Base-by-base conservation (phyloP, 352 stramenopile species). In the Pythium monospermum region DNA sequence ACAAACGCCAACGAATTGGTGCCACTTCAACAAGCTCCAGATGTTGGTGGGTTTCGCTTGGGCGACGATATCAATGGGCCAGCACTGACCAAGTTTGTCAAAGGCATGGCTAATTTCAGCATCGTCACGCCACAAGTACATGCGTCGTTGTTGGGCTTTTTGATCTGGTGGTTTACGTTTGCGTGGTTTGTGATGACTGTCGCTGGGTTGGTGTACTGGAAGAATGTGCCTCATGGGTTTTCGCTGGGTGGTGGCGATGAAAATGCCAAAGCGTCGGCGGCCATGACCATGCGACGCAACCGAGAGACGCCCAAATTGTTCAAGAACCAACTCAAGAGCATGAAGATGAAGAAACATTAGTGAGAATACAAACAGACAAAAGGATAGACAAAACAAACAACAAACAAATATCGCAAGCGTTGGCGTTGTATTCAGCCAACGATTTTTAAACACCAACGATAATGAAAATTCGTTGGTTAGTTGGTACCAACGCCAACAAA, bases 291-390 rank as follows among this genome's bases (percentile, higher is more conserved):
- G 31, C 64, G 69, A 26, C 59, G 68, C 59, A 88, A 85, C 54
- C 76, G 74, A 23, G 66, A 83, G 60, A 86, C 73, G 10, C 73
- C 76, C 25, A 87, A 87, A 60, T 60, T 59, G 44, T 61, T 85
- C 31, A 87, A 85, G 67, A 87, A 87, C 52, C 73, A 84, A 48
- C 63, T 87, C 39, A 89, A 87, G 61, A 59, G 53, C 36, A 50
- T 88, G 31, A 88, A 84, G 63, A 43, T 85, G 33, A 71, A 80
- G 53, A 84, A 85, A 64, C 78, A 85, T 43, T 61, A 55, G 36
- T 25, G 35, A 12, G 13, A 48, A 6, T 32, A 32, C 6, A 48
- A 15, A 48, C 16, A n/a, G 27, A 6, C 27, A 22, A 13, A 27
- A 16, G 3, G 13, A 13, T 35, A 35, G 7, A 8, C 30, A 35